Evolutionary conservation across 2,329 filamentous ascomycete genomes (phyloP).

Genomic region (Ceratocystis huliohia): DNA sequence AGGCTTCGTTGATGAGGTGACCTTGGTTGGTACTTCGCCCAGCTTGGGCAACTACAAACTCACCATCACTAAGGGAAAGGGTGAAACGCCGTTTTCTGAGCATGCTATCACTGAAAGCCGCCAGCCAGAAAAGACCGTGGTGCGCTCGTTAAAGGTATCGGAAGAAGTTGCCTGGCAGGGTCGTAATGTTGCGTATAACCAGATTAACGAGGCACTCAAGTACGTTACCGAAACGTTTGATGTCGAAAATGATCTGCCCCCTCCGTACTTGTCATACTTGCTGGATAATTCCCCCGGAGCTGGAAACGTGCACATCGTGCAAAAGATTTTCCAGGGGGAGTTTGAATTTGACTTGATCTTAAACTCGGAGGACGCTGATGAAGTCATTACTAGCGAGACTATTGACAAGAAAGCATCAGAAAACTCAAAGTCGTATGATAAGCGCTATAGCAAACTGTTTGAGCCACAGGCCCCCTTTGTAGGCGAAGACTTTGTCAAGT

Average conservation of each 20-base stretch:
- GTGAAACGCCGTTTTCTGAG: conserved; percentile 47
- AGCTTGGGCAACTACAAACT: conserved; percentile 71
- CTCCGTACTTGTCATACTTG: conserved; percentile 75
- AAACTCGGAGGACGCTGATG: conserved; percentile 51
- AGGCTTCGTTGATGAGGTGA: conserved; percentile 49
- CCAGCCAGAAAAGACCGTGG: conserved; percentile 61
- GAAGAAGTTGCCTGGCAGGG: conserved; percentile 69
- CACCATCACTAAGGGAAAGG: conserved; percentile 57
- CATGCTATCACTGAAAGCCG: conserved; percentile 57
- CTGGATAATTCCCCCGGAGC: conserved; percentile 53
- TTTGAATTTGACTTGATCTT: conserved; percentile 94
- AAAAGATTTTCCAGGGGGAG: conserved; percentile 78
- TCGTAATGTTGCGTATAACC: conserved; percentile 50
- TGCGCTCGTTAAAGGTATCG: conserved; percentile 56
- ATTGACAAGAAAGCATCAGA: conserved; percentile 57
- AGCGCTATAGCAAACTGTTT: conserved; percentile 59
- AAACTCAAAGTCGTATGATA: conserved; percentile 54
- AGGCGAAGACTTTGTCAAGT: conserved; percentile 57
- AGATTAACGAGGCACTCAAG: conserved; percentile 40
- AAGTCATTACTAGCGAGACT: conserved; percentile 45
- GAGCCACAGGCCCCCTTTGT: conserved; percentile 64
- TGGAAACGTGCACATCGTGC: conserved; percentile 76
- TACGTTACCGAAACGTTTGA: conserved; percentile 38
- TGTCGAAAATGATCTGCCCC: conserved; percentile 57
- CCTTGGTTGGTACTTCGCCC: conserved; percentile 54